Conservation (phyloP, 2,329 filamentous ascomycete species). For the Balansia obtecta region DNA sequence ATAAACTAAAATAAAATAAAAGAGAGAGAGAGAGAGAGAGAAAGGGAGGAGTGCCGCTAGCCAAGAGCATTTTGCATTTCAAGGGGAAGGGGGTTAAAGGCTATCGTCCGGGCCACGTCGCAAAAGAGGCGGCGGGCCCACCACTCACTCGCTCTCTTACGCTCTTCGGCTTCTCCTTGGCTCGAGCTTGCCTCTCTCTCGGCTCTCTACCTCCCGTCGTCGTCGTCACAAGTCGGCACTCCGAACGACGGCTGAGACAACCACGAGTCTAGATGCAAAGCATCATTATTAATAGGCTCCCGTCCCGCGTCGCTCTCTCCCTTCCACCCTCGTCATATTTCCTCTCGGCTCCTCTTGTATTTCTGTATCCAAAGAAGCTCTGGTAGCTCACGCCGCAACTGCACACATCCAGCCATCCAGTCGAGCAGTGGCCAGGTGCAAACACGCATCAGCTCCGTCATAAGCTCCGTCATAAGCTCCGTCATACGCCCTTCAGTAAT, state of each 20-base stretch:
- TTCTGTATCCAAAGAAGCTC: not conserved
- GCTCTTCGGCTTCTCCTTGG: not conserved
- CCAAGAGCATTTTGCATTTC: not conserved
- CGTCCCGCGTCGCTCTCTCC: not conserved
- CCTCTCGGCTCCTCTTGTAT: not conserved
- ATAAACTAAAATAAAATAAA: too few relatives aligned
- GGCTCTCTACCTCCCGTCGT: too few relatives aligned
- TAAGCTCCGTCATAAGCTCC: not conserved
- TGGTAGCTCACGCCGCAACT: not conserved
- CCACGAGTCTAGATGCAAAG: not conserved
- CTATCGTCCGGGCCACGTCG: too few relatives aligned
- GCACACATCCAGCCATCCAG: not conserved
- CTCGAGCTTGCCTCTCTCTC: too few relatives aligned
- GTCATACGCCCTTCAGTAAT: not conserved
- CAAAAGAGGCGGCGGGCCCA: not conserved
- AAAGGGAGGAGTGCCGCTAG: too few relatives aligned
- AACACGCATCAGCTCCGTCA: not conserved
- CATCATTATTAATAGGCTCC: not conserved
- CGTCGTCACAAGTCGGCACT: not conserved
- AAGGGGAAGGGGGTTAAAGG: not conserved
- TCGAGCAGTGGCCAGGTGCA: not conserved
- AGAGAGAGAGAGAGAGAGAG: too few relatives aligned
- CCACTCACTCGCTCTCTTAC: not conserved
- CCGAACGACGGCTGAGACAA: not conserved
- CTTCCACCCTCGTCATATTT: not conserved